Evolutionary conservation across 352 stramenopile species (phyloP).

Genomic region (Nothophytophthora sp.): DNA sequence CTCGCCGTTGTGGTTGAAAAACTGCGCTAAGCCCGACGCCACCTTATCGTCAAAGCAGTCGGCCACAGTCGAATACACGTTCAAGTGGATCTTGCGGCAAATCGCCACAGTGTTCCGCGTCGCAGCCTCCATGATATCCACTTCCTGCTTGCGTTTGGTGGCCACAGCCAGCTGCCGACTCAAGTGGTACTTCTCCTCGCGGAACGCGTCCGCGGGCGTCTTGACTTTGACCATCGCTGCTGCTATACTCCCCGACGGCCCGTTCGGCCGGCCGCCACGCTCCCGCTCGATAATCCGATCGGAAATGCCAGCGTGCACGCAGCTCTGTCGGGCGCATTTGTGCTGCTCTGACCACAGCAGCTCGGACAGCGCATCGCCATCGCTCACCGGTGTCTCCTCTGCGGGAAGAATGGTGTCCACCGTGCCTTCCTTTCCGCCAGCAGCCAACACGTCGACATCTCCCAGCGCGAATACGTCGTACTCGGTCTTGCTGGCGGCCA

Average conservation of each 20-base stretch:
- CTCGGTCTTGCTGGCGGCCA: slow-evolving; percentile 34
- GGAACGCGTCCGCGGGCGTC: slow-evolving; percentile 52
- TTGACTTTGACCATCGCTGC: slow-evolving; percentile 48
- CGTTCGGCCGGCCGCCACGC: slow-evolving; percentile 19
- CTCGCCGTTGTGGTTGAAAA: slow-evolving; percentile 53
- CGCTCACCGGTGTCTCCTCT: slow-evolving; percentile 2
- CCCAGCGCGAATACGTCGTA: slow-evolving; percentile 43
- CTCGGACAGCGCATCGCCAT: slow-evolving; percentile 9
- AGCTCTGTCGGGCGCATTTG: slow-evolving; percentile 59
- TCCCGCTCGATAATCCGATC: slow-evolving; percentile 66
- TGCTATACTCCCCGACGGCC: slow-evolving; percentile 2
- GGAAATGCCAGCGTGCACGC: slow-evolving; percentile 70
- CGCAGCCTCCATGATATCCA: slow-evolving; percentile 54
- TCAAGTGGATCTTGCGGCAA: slow-evolving; percentile 39
- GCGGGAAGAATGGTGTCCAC: slow-evolving; percentile 1
- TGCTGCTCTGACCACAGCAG: slow-evolving; percentile 48
- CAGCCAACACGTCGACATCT: slow-evolving; percentile 37
- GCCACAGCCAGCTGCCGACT: slow-evolving; percentile 44
- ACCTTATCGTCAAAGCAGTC: slow-evolving; percentile 64
- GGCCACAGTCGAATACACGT: slow-evolving; percentile 44
- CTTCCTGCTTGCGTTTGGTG: slow-evolving; percentile 49
- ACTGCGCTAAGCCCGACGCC: slow-evolving; percentile 32
- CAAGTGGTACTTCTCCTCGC: slow-evolving; percentile 67
- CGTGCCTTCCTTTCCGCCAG: slow-evolving; percentile 25
- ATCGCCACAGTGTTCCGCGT: slow-evolving; percentile 71